Evolutionary conservation across 2,329 filamentous ascomycete species (phyloP), one percentile per base, ranked within the genome.

Genomic region (Colletotrichum sp.): DNA sequence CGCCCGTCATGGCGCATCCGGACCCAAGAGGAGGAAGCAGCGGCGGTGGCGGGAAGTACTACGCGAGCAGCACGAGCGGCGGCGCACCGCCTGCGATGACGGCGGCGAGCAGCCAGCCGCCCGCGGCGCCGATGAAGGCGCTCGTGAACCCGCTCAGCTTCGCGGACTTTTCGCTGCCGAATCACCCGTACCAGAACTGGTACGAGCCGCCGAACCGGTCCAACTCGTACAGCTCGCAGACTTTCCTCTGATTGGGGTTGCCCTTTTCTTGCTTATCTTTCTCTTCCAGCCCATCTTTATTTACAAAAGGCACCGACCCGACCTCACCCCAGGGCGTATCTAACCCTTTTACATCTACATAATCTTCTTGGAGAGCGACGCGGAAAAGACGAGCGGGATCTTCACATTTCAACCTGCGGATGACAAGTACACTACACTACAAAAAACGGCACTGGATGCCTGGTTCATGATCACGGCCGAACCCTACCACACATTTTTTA

Each of bases 111-210:
- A 56, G 82, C 60, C 79, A 79, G 18, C 36, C 38, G 5, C 58
- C 74, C 6, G 34, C 74, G 24, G 58, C 74, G 30, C 81, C 83
- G 18, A 80, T 83, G 26, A 82, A 81, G 79, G 84, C 86, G 21
- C 87, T 87, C 15, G 83, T 93, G 8, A 96, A 96, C 80, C 95
- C 95, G 2, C 84, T 96, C 52, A 89, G 93, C 78, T 91, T 91
- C 28, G 94, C 94, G 2, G 94, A 97, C 81, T 97, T 97, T 82
- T 93, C 89, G 28, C 88, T 93, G 79, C 93, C 94, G 6, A 93
- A 95, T 78, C 94, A 96, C 83, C 95, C 95, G 2, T 97, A 97
- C 81, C 93, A 95, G 81, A 92, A 93, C 66, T 93, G 93, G 84
- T 97, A 96, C 80, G 93, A 95, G 77, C 93, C 94, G 43, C 94